Evolutionary conservation across 1,139 yeast species (phyloP), one percentile per base, ranked within the genome.

Genomic region (Diutina pseudorugosa): DNA sequence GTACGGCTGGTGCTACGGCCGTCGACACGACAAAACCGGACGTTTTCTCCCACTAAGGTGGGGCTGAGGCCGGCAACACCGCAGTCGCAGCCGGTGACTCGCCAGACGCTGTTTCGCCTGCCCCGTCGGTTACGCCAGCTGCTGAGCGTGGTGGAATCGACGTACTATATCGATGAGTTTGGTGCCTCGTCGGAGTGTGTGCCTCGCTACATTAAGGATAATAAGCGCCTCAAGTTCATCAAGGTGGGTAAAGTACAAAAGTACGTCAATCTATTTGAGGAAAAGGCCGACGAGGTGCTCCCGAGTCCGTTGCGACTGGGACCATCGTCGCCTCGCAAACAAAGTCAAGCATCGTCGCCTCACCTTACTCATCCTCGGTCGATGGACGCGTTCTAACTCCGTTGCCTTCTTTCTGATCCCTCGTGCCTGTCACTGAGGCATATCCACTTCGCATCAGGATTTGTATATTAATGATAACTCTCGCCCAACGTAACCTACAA

Each of bases 191-290:
- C 36, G 3, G 59, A 67, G 2, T 57, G 64, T 27, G 70, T 70
- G 9, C 78, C 78, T 9, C 61, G 67, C 2, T 73, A 66, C 56
- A 72, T 74, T 52, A 72, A 71, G 58, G 67, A 69, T 48, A 72
- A 73, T 58, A 72, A 71, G 57, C 73, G 73, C 58, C 74, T 73
- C 63, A 72, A 71, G 58, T 73, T 69, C 56, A 74, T 74, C 55
- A 73, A 72, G 58, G 75, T 74, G 16, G 79, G 79, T 2, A 74
- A 74, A 57, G 79, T 74, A 20, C 78, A 74, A 56, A 73, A 73
- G 60, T 73, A 72, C 58, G 79, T 74, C 21, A 65, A 67, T 58
- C 63, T 73, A 58, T 74, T 74, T 57, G 79, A 74, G 59, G 77
- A 74, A 53, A 64, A 69, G 54, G 62, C 60, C 51, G 58, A 59